Conservation (phyloP, 306 rosid genomes). For the Vigna trinervia region DNA sequence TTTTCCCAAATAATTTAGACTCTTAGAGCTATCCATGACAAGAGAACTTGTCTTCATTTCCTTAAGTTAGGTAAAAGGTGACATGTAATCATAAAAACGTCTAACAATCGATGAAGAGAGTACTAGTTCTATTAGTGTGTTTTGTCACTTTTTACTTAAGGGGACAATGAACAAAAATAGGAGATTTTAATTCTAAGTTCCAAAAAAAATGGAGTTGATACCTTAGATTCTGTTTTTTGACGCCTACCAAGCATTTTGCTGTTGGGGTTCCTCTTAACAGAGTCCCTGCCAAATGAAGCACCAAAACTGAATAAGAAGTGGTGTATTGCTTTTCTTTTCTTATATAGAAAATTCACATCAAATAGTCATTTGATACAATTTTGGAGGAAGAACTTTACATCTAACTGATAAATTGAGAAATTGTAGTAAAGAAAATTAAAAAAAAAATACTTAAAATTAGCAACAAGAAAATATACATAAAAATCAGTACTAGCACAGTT, state of each 20-base stretch:
- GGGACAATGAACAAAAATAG: neutral
- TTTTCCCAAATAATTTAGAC: slow-evolving; percentile 1
- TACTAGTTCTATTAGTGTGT: neutral
- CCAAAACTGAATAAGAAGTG: slow-evolving; percentile 30
- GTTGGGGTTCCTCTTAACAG: slow-evolving; percentile 73
- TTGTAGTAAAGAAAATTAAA: neutral
- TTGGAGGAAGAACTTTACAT: neutral
- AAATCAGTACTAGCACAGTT: neutral
- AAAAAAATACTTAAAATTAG: neutral
- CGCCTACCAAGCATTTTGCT: slow-evolving; percentile 80
- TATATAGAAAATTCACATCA: neutral
- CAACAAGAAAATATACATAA: slow-evolving; percentile 8
- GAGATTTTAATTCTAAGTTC: neutral
- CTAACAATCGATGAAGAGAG: neutral
- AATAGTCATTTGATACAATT: neutral
- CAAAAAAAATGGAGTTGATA: slow-evolving; percentile 15
- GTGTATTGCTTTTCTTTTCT: neutral
- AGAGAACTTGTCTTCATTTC: neutral
- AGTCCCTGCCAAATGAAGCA: slow-evolving; percentile 58
- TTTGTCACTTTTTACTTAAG: neutral
- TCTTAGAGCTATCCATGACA: neutral
- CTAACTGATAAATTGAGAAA: neutral
- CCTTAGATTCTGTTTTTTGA: slow-evolving; percentile 68
- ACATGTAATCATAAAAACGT: neutral
- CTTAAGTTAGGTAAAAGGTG: neutral